A percentile compares a stretch with the other conserved stretches of the same genome.
phyloP scores from a whole-genome alignment of 257 asterid species.

The Anisodus acutangulus region DNA sequence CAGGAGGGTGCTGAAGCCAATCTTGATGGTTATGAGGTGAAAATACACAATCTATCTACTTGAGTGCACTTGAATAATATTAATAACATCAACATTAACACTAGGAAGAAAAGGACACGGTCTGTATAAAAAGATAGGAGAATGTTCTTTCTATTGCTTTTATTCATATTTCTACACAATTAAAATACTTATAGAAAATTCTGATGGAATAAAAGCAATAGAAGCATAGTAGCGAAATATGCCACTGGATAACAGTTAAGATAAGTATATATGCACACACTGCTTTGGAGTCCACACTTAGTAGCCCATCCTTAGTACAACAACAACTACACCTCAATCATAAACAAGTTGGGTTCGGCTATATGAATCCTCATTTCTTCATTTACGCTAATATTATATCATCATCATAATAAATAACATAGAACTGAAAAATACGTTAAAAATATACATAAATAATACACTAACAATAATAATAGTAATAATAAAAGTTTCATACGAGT shows the following conservation, averaged over 20 bases:
- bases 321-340: no score
- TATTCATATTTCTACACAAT: not conserved
- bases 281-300: not conserved
- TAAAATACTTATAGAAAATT: not conserved
- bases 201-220: not conserved
- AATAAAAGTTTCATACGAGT: no score
- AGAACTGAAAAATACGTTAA: no score
- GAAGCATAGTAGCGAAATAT: not conserved
- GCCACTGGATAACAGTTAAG: not conserved
- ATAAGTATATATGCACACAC: not conserved
- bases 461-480: no score
- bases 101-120: not conserved
- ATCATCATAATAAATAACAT: no score
- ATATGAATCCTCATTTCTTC: no score
- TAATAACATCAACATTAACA: not conserved
- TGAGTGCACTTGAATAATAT: not conserved
- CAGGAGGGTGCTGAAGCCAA: conserved; percentile 19
- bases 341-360: no score
- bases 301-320: not conserved
- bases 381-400: no score
- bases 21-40: not conserved
- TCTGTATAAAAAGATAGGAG: not conserved
- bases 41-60: not conserved
- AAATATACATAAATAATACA: no score
- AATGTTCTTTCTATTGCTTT: not conserved